Evolutionary conservation across 2,329 filamentous ascomycete genomes (phyloP), one percentile per base, ranked within the genome.

Genomic region (Fusarium sp.): DNA sequence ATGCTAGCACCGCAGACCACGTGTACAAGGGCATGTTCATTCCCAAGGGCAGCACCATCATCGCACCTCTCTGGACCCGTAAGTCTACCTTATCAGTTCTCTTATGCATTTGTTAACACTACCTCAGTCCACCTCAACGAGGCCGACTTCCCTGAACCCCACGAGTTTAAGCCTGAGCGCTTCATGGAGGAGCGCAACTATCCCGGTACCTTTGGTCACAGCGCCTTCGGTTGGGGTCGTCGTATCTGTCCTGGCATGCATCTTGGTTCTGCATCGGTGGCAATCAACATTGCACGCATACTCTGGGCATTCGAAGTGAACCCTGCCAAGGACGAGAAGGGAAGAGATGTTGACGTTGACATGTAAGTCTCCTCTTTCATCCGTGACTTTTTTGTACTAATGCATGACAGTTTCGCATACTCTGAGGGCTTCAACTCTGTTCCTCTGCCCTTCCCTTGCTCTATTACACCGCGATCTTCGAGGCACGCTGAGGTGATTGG

Each of bases 261-360:
- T 60, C 82, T 90, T 1, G 87, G 86, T 0, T 84, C 87, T 46
- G 84, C 87, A 0, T 88, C 84, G 0, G 80, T 90, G 0, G 81
- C 83, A 11, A 78, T 87, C 2, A 84, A 82, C 49, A 84, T 88
- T 22, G 82, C 86, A 0, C 83, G 85, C 3, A 79, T 88, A 0
- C 75, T 91, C 0, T 91, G 89, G 89, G 88, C 83, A 0, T 90
- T 90, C 62, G 75, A 86, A 0, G 77, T 86, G 7, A 69, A 67
- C 0, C 79, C 80, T 0, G 81, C 74, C 1, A 79, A 78, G 59
- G 72, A 82, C 7, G 73, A 75, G 12, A 77, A 78, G 12, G 81
- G 79, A 0, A 67, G 72, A 11, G 71, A 82, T 2, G 67, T 83
- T 12, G 82, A 83, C 0, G 82, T 82, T 1, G 83, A 85, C 33